A percentile compares a stretch with the other conserved stretches of the same genome.
Conservation (phyloP, 2,329 filamentous ascomycete species). For the Metarhizium robertsii region DNA sequence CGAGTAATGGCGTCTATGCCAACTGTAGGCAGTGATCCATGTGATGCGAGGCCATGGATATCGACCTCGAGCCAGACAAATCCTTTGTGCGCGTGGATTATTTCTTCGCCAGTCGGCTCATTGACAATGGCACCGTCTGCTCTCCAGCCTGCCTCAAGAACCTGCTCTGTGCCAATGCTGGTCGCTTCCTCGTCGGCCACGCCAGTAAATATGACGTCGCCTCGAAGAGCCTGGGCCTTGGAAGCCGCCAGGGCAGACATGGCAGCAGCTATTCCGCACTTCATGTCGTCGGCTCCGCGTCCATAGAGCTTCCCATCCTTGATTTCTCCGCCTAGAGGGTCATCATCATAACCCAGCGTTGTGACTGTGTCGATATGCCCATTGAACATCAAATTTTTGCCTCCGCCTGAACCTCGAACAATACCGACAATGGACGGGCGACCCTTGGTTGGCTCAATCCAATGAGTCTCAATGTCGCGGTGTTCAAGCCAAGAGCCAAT, state of each 20-base stretch:
- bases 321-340: slow-evolving; percentile 33
- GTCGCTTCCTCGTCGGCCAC: slow-evolving; percentile 44
- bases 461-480: slow-evolving; percentile 39
- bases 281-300: slow-evolving; percentile 42
- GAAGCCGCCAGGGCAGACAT: slow-evolving; percentile 30
- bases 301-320: slow-evolving; percentile 32
- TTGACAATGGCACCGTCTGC: slow-evolving; percentile 41
- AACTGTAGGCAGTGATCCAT: slow-evolving; percentile 32
- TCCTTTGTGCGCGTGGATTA: slow-evolving; percentile 39
- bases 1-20: slow-evolving; percentile 41
- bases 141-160: slow-evolving; percentile 41
- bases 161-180: slow-evolving; percentile 40
- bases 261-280: slow-evolving; percentile 37
- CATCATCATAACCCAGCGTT: slow-evolving; percentile 32
- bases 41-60: slow-evolving; percentile 30
- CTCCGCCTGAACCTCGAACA: slow-evolving; percentile 34
- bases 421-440: slow-evolving; percentile 42
- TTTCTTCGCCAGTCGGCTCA: slow-evolving; percentile 34
- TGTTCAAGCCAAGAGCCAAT: slow-evolving; percentile 41
- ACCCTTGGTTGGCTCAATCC: slow-evolving; percentile 34
- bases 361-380: slow-evolving; percentile 45
- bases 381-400: slow-evolving; percentile 41
- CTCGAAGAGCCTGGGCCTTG: slow-evolving; percentile 28
- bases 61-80: slow-evolving; percentile 37
- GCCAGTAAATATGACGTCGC: slow-evolving; percentile 42